These are phyloP conservation scores for Zygosaccharomyces bailii DNA, from an alignment of 805 yeast genomes.

Conservation along the genomic window DNA sequence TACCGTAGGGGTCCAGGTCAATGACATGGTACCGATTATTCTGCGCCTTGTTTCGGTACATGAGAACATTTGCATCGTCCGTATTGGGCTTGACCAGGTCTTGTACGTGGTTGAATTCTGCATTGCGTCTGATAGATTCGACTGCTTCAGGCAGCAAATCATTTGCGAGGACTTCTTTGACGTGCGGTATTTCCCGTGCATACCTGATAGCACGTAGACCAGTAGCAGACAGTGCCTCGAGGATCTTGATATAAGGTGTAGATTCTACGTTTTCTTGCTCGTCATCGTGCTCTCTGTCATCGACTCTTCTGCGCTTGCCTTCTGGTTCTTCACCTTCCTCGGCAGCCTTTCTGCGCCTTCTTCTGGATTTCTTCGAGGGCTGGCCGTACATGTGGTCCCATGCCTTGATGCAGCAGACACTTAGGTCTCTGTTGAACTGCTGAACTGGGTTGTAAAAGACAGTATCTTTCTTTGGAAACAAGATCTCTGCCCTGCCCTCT, in stretches of 20 bases:
- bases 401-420: slow-evolving; percentile 79
- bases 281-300: slow-evolving; percentile 23
- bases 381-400: slow-evolving; percentile 64
- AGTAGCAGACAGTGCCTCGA: slow-evolving; percentile 93
- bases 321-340: slow-evolving; percentile 8
- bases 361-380: slow-evolving; percentile 28
- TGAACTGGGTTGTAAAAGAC: slow-evolving; percentile 97
- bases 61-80: slow-evolving; percentile 88
- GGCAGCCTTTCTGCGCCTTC: slow-evolving; percentile 19
- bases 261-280: slow-evolving; percentile 9
- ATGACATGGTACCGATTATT: slow-evolving; percentile 68
- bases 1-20: slow-evolving; percentile 96
- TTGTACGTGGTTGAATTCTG: slow-evolving; percentile 58
- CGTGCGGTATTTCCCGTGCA: slow-evolving; percentile 83
- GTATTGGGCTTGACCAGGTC: slow-evolving; percentile 60
- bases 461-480: slow-evolving; percentile 74
- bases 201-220: slow-evolving; percentile 93
- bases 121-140: slow-evolving; percentile 67
- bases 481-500: slow-evolving; percentile 83
- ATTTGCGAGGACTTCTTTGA: slow-evolving; percentile 76
- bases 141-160: slow-evolving; percentile 88
- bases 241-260: slow-evolving; percentile 56
- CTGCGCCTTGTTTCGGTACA: slow-evolving; percentile 50
- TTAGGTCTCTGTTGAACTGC: slow-evolving; percentile 91
- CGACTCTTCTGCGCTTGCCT: slow-evolving; percentile 31